Base-by-base conservation (phyloP, 257 asterid genomes). In the Solanum medicagineum region DNA sequence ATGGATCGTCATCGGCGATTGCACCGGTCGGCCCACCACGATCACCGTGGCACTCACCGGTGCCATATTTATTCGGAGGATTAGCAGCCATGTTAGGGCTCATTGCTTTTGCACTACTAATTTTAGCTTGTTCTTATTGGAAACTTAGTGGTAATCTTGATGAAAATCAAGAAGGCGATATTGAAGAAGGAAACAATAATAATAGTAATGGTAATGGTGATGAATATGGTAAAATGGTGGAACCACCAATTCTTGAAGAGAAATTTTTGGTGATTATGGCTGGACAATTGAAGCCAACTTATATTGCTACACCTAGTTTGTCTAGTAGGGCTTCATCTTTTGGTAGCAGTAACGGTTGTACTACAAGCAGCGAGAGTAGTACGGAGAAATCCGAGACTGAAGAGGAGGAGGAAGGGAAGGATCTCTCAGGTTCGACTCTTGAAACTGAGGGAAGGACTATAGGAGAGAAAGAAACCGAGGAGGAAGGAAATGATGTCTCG, bases 41-140 rank as follows among this genome's bases (percentile, higher is more conserved):
- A 26, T 92, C 98, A 8, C 97, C 96, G 71, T 95, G 98, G 99
- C 98, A 94, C 92, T 94, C 98, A 2, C 99, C 99, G 26, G 97
- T 95, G 68, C 98, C 98, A 22, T 94, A 94, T 90, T 94, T 95
- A 17, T 94, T 95, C 86, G 99, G 98, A 2, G 99, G 99, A 13
- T 81, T 95, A 59, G 97, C 99, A 3, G 98, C 98, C 85, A 92
- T 95, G 97, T 87, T 95, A 85, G 95, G 97, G 1, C 95, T 95
- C 75, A 95, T 95, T 65, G 98, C 99, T 55, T 92, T 95, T 66
- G 97, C 99, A 9, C 95, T 95, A 15, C n/a, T 95, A 85, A 86
- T 95, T 56, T 91, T 94, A 12, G 97, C 97, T 1, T 95, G 99
- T 90, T 94, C 98, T 53, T 93, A 94, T 87, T 93, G 96, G 97